Conservation (phyloP, 1,284 basidiomycete species). For the Mycena citricolor region DNA sequence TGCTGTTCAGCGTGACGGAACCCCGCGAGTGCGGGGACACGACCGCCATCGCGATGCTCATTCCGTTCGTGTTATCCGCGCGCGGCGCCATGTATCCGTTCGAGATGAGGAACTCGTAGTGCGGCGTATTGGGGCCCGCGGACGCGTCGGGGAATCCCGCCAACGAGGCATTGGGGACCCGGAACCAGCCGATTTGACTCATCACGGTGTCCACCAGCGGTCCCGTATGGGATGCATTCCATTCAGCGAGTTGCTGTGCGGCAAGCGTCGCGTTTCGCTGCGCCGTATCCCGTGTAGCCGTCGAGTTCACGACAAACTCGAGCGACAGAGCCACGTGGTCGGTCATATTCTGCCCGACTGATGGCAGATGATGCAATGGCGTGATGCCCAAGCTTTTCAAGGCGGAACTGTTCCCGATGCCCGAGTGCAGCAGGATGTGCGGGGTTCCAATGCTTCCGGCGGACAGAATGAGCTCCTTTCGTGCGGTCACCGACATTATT, state of each 20-base stretch:
- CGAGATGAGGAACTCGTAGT: slow-evolving; percentile 24
- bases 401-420: slow-evolving; percentile 34
- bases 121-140: slow-evolving; percentile 19
- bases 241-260: slow-evolving; percentile 11
- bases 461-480: slow-evolving; percentile 35
- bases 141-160: slow-evolving; percentile 19
- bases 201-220: slow-evolving; percentile 10
- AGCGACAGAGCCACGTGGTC: slow-evolving; percentile 36
- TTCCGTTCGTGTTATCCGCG: background rate
- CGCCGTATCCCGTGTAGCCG: slow-evolving; percentile 24
- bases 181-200: slow-evolving; percentile 22
- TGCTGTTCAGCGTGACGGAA: slow-evolving; percentile 23
- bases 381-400: slow-evolving; percentile 32
- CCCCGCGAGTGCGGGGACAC: slow-evolving; percentile 12
- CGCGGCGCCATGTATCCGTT: background rate
- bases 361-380: slow-evolving; percentile 31
- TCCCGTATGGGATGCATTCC: slow-evolving; percentile 12
- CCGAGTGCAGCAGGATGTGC: slow-evolving; percentile 38
- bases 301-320: slow-evolving; percentile 27
- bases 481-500: slow-evolving; percentile 14
- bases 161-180: slow-evolving; percentile 18
- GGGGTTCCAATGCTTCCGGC: slow-evolving; percentile 34
- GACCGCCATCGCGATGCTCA: background rate
- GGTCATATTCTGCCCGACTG: slow-evolving; percentile 39
- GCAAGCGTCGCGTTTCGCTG: slow-evolving; percentile 25